Percentiles rank a stretch among this genome's conserved stretches.
These are phyloP conservation scores for Flaveria robusta DNA, from an alignment of 129 eudicot species.

Conservation along the genomic window DNA sequence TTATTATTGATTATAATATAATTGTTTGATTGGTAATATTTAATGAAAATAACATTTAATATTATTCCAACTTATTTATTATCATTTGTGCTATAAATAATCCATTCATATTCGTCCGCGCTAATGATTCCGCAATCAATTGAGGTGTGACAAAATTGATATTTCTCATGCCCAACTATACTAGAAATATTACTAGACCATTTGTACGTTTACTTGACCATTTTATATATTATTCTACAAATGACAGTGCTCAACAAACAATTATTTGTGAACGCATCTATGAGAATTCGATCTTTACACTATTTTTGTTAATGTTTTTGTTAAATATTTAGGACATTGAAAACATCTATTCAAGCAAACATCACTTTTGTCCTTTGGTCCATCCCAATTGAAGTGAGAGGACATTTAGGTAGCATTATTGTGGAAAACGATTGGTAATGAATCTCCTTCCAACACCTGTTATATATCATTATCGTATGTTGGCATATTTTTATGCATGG, in stretches of 20 bases:
- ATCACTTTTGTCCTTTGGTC: not conserved
- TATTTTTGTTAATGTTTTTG: not conserved
- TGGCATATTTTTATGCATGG: not conserved
- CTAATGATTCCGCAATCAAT: too few species aligned
- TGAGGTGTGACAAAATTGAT: too few species aligned
- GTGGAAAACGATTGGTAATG: not conserved
- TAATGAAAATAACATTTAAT: too few species aligned
- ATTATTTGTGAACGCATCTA: not conserved
- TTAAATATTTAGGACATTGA: not conserved
- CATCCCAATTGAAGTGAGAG: conserved; percentile 2
- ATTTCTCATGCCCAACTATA: too few species aligned
- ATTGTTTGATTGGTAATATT: too few species aligned
- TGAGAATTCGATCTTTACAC: not conserved
- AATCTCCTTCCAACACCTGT: conserved; percentile 1
- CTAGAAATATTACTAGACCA: too few species aligned
- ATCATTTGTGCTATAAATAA: too few species aligned
- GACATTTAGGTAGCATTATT: not conserved
- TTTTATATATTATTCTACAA: too few species aligned
- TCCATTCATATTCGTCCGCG: too few species aligned
- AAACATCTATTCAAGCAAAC: not conserved
- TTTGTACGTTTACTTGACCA: too few species aligned
- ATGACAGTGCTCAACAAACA: not conserved
- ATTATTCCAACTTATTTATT: too few species aligned
- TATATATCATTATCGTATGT: conserved; percentile 5
- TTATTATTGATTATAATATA: too few species aligned